Conservation (phyloP, 805 yeast species). For the Saccharomycopsis schoenii region DNA sequence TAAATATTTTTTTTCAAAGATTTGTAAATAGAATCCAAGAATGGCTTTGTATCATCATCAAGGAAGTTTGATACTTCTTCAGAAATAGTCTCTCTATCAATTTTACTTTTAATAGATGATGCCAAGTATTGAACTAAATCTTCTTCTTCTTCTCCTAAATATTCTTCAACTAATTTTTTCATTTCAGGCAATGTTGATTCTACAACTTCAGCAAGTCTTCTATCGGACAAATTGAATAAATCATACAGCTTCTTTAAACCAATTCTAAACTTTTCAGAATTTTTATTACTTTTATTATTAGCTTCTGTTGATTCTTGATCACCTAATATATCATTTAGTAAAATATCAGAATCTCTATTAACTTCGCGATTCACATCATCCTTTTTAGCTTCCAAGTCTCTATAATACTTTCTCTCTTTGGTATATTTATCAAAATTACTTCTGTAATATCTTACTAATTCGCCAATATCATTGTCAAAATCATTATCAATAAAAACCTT, state of each 20-base stretch:
- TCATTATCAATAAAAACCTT: slow-evolving; percentile 11
- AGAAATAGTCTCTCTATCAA: slow-evolving; percentile 26
- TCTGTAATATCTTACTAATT: neutral
- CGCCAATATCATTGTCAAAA: neutral
- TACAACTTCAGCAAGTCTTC: slow-evolving; percentile 18
- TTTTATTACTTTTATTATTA: neutral
- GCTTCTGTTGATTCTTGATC: neutral
- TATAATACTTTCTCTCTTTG: neutral
- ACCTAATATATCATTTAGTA: neutral
- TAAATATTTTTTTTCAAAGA: neutral
- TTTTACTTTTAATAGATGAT: slow-evolving; percentile 28
- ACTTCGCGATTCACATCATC: slow-evolving; percentile 4
- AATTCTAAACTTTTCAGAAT: neutral
- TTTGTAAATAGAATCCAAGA: slow-evolving; percentile 24
- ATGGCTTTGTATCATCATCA: slow-evolving; percentile 37
- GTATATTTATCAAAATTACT: neutral
- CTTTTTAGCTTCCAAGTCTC: slow-evolving; percentile 11
- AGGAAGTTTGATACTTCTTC: slow-evolving; percentile 40
- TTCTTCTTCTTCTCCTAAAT: slow-evolving; percentile 44
- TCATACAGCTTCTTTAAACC: neutral
- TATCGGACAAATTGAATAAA: slow-evolving; percentile 8
- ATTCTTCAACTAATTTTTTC: slow-evolving; percentile 38
- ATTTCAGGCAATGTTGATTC: slow-evolving; percentile 28
- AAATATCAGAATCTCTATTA: neutral
- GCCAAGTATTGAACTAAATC: slow-evolving; percentile 36